These are phyloP conservation scores for Cocos nucifera DNA, from an alignment of 176 grass and related monocot genomes.

Conservation along the genomic window DNA sequence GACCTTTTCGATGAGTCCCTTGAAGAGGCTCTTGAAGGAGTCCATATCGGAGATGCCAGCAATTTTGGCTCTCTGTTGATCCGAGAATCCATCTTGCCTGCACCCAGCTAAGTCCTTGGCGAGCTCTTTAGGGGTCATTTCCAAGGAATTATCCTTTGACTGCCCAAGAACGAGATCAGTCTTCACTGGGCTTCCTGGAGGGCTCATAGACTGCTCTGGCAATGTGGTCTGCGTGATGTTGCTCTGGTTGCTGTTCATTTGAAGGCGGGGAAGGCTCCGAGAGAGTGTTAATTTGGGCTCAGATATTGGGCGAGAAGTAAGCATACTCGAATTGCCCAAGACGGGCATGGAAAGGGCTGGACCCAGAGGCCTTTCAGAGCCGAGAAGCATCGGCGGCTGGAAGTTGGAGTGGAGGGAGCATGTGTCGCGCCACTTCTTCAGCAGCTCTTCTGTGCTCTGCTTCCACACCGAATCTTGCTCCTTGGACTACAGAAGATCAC, in stretches of 20 bases:
- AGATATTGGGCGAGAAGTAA: constrained; percentile 3
- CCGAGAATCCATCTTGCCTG: constrained; percentile 24
- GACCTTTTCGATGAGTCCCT: constrained; percentile 72
- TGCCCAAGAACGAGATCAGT: constrained; percentile 72
- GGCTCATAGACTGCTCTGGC: constrained; percentile 28
- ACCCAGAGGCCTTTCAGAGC: background rate
- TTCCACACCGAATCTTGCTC: constrained; percentile 58
- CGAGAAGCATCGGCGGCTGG: background rate
- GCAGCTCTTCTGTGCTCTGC: constrained; percentile 47
- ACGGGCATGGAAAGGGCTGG: constrained; percentile 28
- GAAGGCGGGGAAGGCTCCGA: constrained; percentile 23
- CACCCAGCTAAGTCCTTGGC: constrained; percentile 1
- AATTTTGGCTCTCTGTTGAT: constrained; percentile 60
- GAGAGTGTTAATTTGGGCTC: constrained; percentile 34
- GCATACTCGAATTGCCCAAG: background rate
- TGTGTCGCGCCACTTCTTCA: constrained; percentile 63
- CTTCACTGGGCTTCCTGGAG: constrained; percentile 68
- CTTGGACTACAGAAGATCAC: constrained; percentile 31
- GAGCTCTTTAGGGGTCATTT: constrained; percentile 21
- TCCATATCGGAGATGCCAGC: constrained; percentile 72
- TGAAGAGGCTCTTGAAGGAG: constrained; percentile 78
- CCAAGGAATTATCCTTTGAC: constrained; percentile 25
- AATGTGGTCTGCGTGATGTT: constrained; percentile 25
- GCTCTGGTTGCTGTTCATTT: constrained; percentile 31
- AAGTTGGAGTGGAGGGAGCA: constrained; percentile 43